Evolutionary conservation across 176 grass and related monocot species (phyloP).

Genomic region (Dactylis glomerata): DNA sequence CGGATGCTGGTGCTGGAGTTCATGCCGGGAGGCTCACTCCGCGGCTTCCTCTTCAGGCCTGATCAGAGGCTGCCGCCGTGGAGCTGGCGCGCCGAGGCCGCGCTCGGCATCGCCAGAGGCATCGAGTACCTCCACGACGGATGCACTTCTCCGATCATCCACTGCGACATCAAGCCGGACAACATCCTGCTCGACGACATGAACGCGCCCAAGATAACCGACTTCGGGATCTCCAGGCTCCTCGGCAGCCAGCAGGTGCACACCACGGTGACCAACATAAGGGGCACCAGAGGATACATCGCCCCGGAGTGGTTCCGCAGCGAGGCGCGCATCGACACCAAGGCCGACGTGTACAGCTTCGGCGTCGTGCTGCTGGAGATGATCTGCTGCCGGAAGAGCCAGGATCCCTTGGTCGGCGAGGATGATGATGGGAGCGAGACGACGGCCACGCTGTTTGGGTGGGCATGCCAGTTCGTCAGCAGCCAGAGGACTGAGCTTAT

Average conservation of each 20-base stretch:
- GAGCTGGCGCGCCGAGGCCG: not conserved
- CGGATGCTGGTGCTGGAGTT: slow-evolving; percentile 41
- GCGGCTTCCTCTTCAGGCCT: not conserved
- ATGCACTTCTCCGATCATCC: not conserved
- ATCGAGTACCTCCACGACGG: slow-evolving; percentile 29
- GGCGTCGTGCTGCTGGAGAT: slow-evolving; percentile 73
- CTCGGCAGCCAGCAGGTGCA: not conserved
- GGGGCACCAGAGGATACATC: not conserved
- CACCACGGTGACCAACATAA: not conserved
- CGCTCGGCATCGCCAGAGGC: not conserved
- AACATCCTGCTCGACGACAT: not conserved
- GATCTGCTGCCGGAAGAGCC: slow-evolving; percentile 9
- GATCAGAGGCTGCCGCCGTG: slow-evolving; percentile 7
- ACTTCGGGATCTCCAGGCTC: slow-evolving; percentile 22
- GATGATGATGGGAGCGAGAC: not conserved
- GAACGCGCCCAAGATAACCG: not conserved
- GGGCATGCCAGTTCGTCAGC: slow-evolving; percentile 10
- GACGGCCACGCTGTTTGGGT: slow-evolving; percentile 24
- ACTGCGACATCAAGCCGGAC: slow-evolving; percentile 30
- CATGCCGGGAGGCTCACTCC: slow-evolving; percentile 17
- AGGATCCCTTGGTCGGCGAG: not conserved
- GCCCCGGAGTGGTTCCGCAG: slow-evolving; percentile 8
- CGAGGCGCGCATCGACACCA: not conserved
- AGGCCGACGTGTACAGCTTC: slow-evolving; percentile 70
- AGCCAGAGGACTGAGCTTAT: not conserved